These are phyloP conservation scores for Aspergillus indologenus DNA, from an alignment of 495 filamentous ascomycete species.

Conservation along the genomic window DNA sequence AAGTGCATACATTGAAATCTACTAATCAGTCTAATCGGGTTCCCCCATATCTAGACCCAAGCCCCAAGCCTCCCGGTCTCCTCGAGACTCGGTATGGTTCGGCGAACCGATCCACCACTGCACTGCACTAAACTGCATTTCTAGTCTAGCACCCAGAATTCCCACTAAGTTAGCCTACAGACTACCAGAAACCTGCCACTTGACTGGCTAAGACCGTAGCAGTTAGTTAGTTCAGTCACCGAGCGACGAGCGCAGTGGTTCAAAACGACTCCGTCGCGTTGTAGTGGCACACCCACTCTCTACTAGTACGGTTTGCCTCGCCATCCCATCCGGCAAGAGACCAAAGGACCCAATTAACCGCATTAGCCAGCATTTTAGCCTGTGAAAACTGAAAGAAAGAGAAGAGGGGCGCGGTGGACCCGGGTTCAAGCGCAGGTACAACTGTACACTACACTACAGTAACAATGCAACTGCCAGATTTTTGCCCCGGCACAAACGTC, in stretches of 20 bases:
- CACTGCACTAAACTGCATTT: background rate
- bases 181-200: no score
- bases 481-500: no score
- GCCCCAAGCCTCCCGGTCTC: background rate
- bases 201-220: background rate
- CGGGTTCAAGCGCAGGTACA: background rate
- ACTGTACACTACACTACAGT: no score
- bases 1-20: background rate
- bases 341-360: background rate
- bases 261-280: background rate
- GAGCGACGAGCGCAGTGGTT: no score
- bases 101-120: background rate
- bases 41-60: background rate
- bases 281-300: no score
- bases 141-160: no score
- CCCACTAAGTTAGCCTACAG: no score
- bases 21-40: background rate
- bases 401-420: background rate
- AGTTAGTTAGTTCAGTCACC: background rate
- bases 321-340: background rate
- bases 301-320: no score
- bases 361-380: background rate
- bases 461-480: no score
- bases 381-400: background rate
- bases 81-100: slow-evolving; percentile 6